A percentile compares a stretch with the other conserved stretches of the same genome.
Evolutionary conservation across 108 stramenopile genomes (phyloP).

Genomic region (Stephanodiscus minutulus): DNA sequence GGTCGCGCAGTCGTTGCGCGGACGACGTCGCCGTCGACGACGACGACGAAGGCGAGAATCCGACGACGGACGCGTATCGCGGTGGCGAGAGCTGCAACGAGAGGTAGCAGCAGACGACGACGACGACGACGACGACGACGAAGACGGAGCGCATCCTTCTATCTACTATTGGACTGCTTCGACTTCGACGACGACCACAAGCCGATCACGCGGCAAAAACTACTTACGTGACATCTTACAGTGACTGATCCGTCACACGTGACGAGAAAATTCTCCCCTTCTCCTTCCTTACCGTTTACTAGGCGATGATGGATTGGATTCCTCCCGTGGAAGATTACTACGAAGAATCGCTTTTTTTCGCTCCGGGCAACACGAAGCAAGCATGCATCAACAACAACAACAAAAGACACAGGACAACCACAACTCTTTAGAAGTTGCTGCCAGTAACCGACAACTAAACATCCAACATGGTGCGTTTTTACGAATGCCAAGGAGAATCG

Average conservation of each 20-base stretch:
- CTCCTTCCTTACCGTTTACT: neutral
- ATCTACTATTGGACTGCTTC: too few relatives aligned
- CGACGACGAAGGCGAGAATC: neutral
- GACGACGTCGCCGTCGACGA: neutral
- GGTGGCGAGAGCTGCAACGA: neutral
- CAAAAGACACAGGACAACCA: neutral
- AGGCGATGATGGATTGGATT: neutral
- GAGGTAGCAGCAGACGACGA: neutral
- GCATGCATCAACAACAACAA: neutral
- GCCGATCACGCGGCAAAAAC: too few relatives aligned
- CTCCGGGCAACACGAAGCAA: neutral
- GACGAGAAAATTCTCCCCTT: too few relatives aligned
- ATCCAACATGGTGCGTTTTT: neutral
- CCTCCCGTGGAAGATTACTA: neutral
- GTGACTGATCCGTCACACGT: too few relatives aligned
- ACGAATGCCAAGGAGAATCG: too few relatives aligned
- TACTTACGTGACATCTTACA: too few relatives aligned
- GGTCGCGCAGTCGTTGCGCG: constrained; percentile 1
- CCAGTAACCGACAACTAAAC: neutral
- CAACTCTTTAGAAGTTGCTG: neutral
- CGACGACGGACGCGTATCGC: neutral
- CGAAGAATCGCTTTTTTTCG: neutral
- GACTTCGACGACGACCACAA: too few relatives aligned
- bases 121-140: too few relatives aligned
- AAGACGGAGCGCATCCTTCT: too few relatives aligned